Conservation (phyloP, 2,329 filamentous ascomycete genomes). For the Xylariaceae sp. region DNA sequence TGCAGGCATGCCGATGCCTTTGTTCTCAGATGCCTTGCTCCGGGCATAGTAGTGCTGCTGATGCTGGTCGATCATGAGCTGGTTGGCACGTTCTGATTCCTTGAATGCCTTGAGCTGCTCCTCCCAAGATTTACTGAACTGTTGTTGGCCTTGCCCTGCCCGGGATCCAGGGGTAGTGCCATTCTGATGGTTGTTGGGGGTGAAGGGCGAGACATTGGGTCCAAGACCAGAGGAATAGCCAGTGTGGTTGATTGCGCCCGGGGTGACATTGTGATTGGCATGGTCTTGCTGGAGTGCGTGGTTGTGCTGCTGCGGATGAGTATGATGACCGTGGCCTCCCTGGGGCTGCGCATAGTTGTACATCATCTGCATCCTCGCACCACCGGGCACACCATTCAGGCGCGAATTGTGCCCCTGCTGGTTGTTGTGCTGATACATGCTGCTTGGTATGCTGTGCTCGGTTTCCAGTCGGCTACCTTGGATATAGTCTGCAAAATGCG, state of each 20-base stretch:
- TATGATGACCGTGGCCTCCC: slow-evolving; percentile 55
- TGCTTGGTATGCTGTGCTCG: slow-evolving; percentile 29
- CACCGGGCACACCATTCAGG: slow-evolving; percentile 67
- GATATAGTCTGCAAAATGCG: too few species aligned
- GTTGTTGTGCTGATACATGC: slow-evolving; percentile 73
- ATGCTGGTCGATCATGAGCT: slow-evolving; percentile 66
- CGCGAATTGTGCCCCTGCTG: slow-evolving; percentile 73
- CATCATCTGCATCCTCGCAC: slow-evolving; percentile 59
- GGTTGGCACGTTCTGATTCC: slow-evolving; percentile 69
- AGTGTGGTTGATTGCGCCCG: slow-evolving; percentile 57
- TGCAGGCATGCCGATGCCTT: slow-evolving; percentile 58
- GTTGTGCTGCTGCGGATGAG: slow-evolving; percentile 60
- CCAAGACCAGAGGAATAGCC: slow-evolving; percentile 63
- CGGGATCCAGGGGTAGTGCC: slow-evolving; percentile 51
- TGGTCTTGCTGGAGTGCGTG: slow-evolving; percentile 60
- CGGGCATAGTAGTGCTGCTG: slow-evolving; percentile 70
- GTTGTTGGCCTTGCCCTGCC: slow-evolving; percentile 49
- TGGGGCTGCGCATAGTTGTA: slow-evolving; percentile 54
- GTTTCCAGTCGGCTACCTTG: slow-evolving; percentile 1
- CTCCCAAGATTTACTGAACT: slow-evolving; percentile 71
- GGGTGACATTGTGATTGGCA: slow-evolving; percentile 51
- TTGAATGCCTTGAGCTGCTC: slow-evolving; percentile 80
- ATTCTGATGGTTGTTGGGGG: slow-evolving; percentile 53
- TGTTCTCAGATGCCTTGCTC: slow-evolving; percentile 67
- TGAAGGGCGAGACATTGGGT: slow-evolving; percentile 62